A percentile compares a stretch with the other conserved stretches of the same genome.
Evolutionary conservation across 2,329 filamentous ascomycete species (phyloP).

Genomic region (Claviceps sp.): DNA sequence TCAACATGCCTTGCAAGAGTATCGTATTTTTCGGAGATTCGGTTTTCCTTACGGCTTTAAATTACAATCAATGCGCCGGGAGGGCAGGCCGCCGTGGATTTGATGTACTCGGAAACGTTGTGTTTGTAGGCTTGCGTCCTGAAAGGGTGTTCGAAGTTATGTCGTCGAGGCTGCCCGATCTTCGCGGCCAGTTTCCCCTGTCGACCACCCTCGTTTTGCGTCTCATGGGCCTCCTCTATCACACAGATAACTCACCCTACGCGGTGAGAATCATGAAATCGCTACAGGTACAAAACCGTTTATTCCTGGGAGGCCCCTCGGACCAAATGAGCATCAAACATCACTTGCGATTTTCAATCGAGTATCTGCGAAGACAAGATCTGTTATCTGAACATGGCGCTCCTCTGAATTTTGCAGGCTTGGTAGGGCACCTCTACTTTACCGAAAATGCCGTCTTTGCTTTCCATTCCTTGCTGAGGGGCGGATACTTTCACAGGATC

Average conservation of each 20-base stretch:
- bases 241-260: background rate
- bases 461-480: constrained; percentile 60
- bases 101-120: constrained; percentile 67
- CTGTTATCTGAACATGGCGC: constrained; percentile 47
- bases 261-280: constrained; percentile 39
- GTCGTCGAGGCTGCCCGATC: constrained; percentile 58
- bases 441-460: constrained; percentile 64
- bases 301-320: constrained; percentile 57
- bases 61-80: constrained; percentile 64
- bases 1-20: constrained; percentile 77
- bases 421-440: constrained; percentile 61
- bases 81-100: constrained; percentile 71
- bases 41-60: constrained; percentile 58
- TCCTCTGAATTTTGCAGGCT: constrained; percentile 59
- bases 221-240: constrained; percentile 49
- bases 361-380: constrained; percentile 58
- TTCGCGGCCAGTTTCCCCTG: constrained; percentile 66
- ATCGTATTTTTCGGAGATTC: constrained; percentile 66
- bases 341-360: constrained; percentile 67
- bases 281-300: constrained; percentile 52
- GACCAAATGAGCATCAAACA: constrained; percentile 59
- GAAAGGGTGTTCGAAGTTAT: constrained; percentile 51
- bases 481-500: constrained; percentile 52
- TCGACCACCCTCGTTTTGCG: constrained; percentile 60
- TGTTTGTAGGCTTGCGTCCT: constrained; percentile 53